Percentiles rank a stretch among this genome's conserved stretches.
phyloP scores from a whole-genome alignment of 2,329 filamentous ascomycete species.

The Sporothrix luriei region DNA sequence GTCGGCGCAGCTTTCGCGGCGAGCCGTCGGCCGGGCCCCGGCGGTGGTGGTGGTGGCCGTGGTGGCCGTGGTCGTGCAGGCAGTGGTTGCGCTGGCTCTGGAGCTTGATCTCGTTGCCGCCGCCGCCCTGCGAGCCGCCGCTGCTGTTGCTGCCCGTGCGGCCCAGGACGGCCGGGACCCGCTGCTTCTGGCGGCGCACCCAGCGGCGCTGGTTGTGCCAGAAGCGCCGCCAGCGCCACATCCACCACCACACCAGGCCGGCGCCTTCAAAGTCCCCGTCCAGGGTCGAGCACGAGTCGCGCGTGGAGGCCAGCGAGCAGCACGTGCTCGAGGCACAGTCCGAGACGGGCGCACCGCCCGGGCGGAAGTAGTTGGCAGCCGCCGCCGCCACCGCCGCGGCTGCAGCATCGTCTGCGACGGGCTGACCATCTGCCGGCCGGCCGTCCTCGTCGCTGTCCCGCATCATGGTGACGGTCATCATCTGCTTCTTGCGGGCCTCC shows the following conservation, averaged over 20 bases:
- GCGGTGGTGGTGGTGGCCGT: slow-evolving; percentile 31
- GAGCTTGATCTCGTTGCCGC: neutral
- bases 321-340: slow-evolving; percentile 32
- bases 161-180: neutral
- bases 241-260: slow-evolving; percentile 33
- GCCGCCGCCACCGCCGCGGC: slow-evolving; percentile 13
- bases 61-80: slow-evolving; percentile 29
- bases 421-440: neutral
- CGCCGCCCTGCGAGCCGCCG: neutral
- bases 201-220: slow-evolving; percentile 30
- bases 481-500: slow-evolving; percentile 29
- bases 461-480: slow-evolving; percentile 29
- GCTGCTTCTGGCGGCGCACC: slow-evolving; percentile 25
- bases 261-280: slow-evolving; percentile 32
- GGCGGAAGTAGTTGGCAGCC: slow-evolving; percentile 13
- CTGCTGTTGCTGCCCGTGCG: neutral
- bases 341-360: slow-evolving; percentile 13
- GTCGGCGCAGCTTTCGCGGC: slow-evolving; percentile 31
- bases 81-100: slow-evolving; percentile 27
- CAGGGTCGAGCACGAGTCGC: slow-evolving; percentile 19
- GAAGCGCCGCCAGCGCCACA: slow-evolving; percentile 32
- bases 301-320: slow-evolving; percentile 30
- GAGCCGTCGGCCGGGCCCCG: neutral
- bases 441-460: slow-evolving; percentile 11
- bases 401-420: neutral